Evolutionary conservation across 441 rosid species (phyloP), one percentile per base, ranked within the genome.

Genomic region (Croton setiger): DNA sequence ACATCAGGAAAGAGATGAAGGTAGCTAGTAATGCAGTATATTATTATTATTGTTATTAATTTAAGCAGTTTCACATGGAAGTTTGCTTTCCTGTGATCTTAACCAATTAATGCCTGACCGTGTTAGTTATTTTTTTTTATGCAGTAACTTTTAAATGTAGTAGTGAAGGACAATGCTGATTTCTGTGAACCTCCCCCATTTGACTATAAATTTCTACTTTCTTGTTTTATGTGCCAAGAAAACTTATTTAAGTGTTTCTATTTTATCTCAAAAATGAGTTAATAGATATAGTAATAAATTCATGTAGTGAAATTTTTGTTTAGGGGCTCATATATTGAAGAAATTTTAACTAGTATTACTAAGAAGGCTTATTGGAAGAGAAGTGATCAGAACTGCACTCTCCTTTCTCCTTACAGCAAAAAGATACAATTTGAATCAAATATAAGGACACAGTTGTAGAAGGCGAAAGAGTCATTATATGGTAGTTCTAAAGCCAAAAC

Each of bases 1-100:
- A 95, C 75, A 92, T 95, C 55, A 86, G 93, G 59, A 95, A 87
- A 84, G 99, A 95, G 74, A 95, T 92, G 97, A 92, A 95, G 91
- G 92, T 90, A 83, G 27, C 15, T 12, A 59, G 52, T 31, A 6
- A 20, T 10, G 35, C 14, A 23, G 12, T 17, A 20, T 49, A 41
- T n/a, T n/a, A n/a, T n/a, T n/a, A n/a, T n/a, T n/a, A n/a, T n/a
- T n/a, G n/a, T n/a, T n/a, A n/a, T 64, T 35, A 14, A 33, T 63
- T 21, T 35, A 58, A 36, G 20, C 17, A 49, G 11, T 59, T 61
- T 76, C 52, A 56, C 14, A 41, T 20, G 39, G 44, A 70, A 56
- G 35, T 36, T 35, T 23, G 27, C 13, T 61, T 53, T 36, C 66
- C 17, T 3, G 5, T 58, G 57, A 51, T 60, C n/a, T 18, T 56